Conservation (phyloP, 768 basidiomycete species). For the Cantharellus cinnabarinus region DNA sequence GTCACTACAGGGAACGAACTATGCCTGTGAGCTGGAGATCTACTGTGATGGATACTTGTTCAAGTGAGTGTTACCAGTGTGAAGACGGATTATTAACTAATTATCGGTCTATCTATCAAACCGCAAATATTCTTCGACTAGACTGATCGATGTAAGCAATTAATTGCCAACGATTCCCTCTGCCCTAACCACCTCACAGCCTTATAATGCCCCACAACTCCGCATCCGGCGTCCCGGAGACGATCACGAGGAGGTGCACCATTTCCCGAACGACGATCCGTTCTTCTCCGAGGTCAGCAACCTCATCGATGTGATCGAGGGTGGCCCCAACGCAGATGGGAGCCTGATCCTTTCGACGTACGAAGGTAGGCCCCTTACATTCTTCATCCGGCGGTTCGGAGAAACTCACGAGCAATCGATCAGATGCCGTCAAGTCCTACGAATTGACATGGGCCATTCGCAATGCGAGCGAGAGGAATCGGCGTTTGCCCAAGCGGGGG, state of each 20-base stretch:
- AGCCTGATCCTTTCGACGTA: slow-evolving; percentile 58
- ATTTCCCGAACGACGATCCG: slow-evolving; percentile 69
- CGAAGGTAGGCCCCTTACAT: slow-evolving; percentile 35
- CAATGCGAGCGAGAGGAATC: slow-evolving; percentile 35
- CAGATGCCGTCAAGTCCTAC: slow-evolving; percentile 74
- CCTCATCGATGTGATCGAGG: slow-evolving; percentile 74
- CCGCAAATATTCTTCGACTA: background rate
- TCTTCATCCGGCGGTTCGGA: background rate
- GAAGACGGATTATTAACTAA: slow-evolving; percentile 17
- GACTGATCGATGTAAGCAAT: background rate
- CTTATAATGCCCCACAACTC: background rate
- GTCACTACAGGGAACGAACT: slow-evolving; percentile 79
- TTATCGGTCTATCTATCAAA: slow-evolving; percentile 11
- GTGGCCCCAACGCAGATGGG: slow-evolving; percentile 42
- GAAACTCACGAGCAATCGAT: slow-evolving; percentile 2
- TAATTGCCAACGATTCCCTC: background rate
- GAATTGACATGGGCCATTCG: slow-evolving; percentile 91
- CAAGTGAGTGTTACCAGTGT: slow-evolving; percentile 36
- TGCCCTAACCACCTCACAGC: background rate
- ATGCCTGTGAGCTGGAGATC: slow-evolving; percentile 87
- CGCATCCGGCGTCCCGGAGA: slow-evolving; percentile 49
- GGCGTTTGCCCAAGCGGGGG: too few species aligned
- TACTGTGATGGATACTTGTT: slow-evolving; percentile 81
- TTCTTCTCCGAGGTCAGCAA: slow-evolving; percentile 89
- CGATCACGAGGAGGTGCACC: slow-evolving; percentile 47